Evolutionary conservation across 1,284 basidiomycete genomes (phyloP).

Genomic region (Sporisorium iseilematis-ciliati): DNA sequence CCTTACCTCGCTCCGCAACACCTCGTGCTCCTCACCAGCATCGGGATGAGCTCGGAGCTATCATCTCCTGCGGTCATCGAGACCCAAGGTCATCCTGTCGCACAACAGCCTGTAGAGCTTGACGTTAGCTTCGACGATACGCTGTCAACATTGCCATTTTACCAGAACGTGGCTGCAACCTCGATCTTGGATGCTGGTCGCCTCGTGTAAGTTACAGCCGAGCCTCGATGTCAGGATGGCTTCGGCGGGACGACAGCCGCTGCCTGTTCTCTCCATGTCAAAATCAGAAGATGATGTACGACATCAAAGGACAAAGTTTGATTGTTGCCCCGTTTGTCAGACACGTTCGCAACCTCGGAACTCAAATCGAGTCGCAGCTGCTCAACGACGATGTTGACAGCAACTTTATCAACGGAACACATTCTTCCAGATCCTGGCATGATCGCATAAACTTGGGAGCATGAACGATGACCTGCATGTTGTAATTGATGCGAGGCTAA

Average conservation of each 20-base stretch:
- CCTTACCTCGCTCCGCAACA: not conserved
- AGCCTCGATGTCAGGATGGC: not conserved
- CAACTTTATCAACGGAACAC: not conserved
- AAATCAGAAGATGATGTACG: not conserved
- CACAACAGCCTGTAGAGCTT: not conserved
- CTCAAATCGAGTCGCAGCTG: not conserved
- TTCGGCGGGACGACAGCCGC: slow-evolving; percentile 1
- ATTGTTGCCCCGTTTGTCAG: not conserved
- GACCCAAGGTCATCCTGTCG: too few relatives aligned
- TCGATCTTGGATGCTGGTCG: not conserved
- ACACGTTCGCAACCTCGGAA: slow-evolving; percentile 3
- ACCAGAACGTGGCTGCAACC: not conserved
- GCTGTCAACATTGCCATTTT: not conserved
- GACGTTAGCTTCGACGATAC: not conserved
- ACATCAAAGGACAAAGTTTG: not conserved
- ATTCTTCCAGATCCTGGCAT: not conserved
- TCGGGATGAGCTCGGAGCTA: not conserved
- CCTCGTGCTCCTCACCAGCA: not conserved
- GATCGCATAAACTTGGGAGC: slow-evolving; percentile 2
- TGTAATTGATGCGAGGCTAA: slow-evolving; percentile 8
- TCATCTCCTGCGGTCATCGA: too few relatives aligned
- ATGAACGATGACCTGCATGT: not conserved
- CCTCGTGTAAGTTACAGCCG: not conserved
- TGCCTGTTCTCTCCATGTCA: not conserved
- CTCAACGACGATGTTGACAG: not conserved